phyloP scores from a whole-genome alignment of 192 early-diverging fungal species.

The Martensiomyces pterosporus region DNA sequence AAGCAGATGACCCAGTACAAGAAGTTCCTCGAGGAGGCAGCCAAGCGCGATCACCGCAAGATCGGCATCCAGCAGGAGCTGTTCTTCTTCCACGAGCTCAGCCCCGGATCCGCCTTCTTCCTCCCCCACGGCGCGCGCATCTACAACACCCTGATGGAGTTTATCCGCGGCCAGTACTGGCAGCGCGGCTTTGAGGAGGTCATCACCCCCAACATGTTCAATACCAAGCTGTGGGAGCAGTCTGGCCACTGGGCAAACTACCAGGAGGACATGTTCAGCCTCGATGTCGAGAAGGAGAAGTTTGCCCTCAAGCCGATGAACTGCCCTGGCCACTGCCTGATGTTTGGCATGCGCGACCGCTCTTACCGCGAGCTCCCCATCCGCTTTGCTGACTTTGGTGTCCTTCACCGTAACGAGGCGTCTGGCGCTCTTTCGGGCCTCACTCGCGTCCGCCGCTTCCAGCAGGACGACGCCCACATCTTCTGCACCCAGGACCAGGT shows the following conservation, averaged over 20 bases:
- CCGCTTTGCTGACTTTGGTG: slow-evolving; percentile 96
- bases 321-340: slow-evolving; percentile 97
- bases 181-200: slow-evolving; percentile 96
- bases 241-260: slow-evolving; percentile 97
- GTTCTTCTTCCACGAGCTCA: slow-evolving; percentile 96
- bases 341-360: slow-evolving; percentile 89
- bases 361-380: slow-evolving; percentile 95
- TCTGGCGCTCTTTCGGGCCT: slow-evolving; percentile 92
- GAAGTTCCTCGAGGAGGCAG: slow-evolving; percentile 93
- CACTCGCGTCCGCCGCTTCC: slow-evolving; percentile 97
- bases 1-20: slow-evolving; percentile 97
- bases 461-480: slow-evolving; percentile 99
- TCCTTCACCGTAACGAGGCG: slow-evolving; percentile 91
- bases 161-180: slow-evolving; percentile 85
- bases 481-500: slow-evolving; percentile 92
- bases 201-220: slow-evolving; percentile 98
- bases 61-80: slow-evolving; percentile 97
- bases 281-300: slow-evolving; percentile 95
- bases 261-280: slow-evolving; percentile 93
- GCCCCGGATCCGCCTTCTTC: slow-evolving; percentile 92
- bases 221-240: slow-evolving; percentile 93
- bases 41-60: slow-evolving; percentile 94
- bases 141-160: slow-evolving; percentile 91
- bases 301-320: slow-evolving; percentile 99
- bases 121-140: slow-evolving; percentile 93